Conservation (phyloP, 345 rosid genomes). For the Lepidium africanum region DNA sequence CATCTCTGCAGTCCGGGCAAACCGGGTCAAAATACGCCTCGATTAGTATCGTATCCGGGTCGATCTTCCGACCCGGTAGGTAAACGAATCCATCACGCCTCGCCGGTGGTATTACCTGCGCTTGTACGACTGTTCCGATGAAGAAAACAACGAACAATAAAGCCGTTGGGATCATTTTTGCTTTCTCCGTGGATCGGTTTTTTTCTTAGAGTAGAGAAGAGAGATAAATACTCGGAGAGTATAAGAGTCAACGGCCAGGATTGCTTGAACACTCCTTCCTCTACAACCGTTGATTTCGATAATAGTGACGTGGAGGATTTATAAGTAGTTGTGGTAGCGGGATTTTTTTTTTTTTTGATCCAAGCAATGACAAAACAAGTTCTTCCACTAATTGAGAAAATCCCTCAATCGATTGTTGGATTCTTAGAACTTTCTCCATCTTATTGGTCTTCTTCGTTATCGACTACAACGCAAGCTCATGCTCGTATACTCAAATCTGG, state of each 20-base stretch:
- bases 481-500: conserved; percentile 33
- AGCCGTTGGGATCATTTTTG: conserved; percentile 12
- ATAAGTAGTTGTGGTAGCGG: background rate
- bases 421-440: conserved; percentile 20
- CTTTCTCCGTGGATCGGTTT: conserved; percentile 2
- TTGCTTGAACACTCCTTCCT: background rate
- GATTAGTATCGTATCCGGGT: conserved; percentile 43
- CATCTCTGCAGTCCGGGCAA: conserved; percentile 79
- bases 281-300: background rate
- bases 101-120: conserved; percentile 72
- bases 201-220: background rate
- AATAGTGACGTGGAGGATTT: background rate
- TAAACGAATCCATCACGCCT: conserved; percentile 75
- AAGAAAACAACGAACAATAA: conserved; percentile 14
- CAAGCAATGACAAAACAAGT: conserved; percentile 29
- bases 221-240: background rate
- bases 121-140: conserved; percentile 12
- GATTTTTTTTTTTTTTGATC: background rate
- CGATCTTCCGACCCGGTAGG: conserved; percentile 25
- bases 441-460: conserved; percentile 15
- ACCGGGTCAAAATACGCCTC: conserved; percentile 91
- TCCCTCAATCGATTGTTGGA: conserved; percentile 20
- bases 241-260: background rate
- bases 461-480: conserved; percentile 25
- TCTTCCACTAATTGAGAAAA: conserved; percentile 25